Percentiles rank a stretch among this genome's conserved stretches.
Evolutionary conservation across 2,329 filamentous ascomycete genomes (phyloP).

Genomic region (Hypocrella siamensis): DNA sequence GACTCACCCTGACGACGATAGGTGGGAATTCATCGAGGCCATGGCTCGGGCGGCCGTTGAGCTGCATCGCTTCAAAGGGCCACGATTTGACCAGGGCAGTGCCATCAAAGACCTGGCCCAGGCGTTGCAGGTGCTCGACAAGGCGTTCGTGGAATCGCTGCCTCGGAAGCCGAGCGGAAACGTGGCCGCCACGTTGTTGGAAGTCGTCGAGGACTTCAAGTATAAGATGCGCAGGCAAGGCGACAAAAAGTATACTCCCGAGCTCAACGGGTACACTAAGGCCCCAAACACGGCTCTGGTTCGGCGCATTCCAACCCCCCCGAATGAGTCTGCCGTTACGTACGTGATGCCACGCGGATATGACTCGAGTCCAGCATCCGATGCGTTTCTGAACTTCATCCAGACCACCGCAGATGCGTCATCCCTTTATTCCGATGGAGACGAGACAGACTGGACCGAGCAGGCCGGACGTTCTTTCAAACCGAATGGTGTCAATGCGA

Average conservation of each 20-base stretch:
- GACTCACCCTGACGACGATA: constrained; percentile 2
- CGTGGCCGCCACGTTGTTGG: constrained; percentile 1
- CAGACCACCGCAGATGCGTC: no score
- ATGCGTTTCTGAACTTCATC: no score
- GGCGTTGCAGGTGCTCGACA: constrained; percentile 3
- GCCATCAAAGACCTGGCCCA: constrained; percentile 1
- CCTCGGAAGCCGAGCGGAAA: background rate
- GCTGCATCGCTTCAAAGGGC: constrained; percentile 2
- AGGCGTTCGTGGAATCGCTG: constrained; percentile 2
- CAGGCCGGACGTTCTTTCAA: no score
- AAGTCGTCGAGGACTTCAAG: constrained; percentile 5
- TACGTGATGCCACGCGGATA: no score
- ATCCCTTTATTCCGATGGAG: no score
- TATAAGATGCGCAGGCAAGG: constrained; percentile 1
- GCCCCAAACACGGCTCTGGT: no score
- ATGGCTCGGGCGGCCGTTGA: constrained; percentile 3
- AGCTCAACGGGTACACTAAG: no score
- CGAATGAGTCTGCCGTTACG: no score
- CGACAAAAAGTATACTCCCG: background rate
- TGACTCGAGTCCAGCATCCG: no score
- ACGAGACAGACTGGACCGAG: no score
- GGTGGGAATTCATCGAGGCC: constrained; percentile 2
- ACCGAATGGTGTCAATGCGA: no score
- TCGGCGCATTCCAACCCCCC: no score
- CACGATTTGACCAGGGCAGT: constrained; percentile 2